A percentile compares a stretch with the other conserved stretches of the same genome.
Evolutionary conservation across 148 eudicot species (phyloP).

Genomic region (Heliosperma pusillum): DNA sequence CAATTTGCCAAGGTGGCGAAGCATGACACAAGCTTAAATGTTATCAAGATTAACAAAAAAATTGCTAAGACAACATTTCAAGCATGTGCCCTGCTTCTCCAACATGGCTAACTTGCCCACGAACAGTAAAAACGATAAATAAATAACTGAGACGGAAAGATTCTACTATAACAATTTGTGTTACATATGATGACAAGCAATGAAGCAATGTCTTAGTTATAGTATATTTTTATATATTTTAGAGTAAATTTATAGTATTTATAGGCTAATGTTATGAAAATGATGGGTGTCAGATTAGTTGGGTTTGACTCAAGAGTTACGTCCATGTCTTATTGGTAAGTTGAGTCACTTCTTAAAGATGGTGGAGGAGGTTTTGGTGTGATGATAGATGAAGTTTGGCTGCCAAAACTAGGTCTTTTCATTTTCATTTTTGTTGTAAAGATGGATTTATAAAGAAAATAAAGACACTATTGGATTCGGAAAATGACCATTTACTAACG

Average conservation of each 20-base stretch:
- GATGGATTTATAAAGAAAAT: too few species aligned
- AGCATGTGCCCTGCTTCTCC: constrained; percentile 73
- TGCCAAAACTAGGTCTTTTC: constrained; percentile 24
- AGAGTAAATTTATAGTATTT: neutral
- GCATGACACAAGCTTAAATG: constrained; percentile 42
- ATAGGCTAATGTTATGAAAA: neutral
- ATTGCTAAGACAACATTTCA: constrained; percentile 5
- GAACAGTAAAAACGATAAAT: too few species aligned
- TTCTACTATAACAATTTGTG: neutral
- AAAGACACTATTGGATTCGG: too few species aligned
- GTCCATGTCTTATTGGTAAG: constrained; percentile 17
- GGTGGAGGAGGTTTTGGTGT: constrained; percentile 18
- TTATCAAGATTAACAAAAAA: neutral
- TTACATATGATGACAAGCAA: constrained; percentile 1
- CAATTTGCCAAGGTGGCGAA: constrained; percentile 40
- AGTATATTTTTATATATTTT: neutral
- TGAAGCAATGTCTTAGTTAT: neutral
- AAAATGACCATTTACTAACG: too few species aligned
- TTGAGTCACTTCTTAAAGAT: constrained; percentile 10
- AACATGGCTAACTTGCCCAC: constrained; percentile 31
- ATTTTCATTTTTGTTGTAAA: too few species aligned
- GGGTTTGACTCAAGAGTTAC: constrained; percentile 27
- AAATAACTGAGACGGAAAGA: too few species aligned
- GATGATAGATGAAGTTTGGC: constrained; percentile 50
- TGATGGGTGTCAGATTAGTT: constrained; percentile 7